These are phyloP conservation scores for Rhizopogon vesiculosus DNA, from an alignment of 768 basidiomycete species.

Conservation along the genomic window DNA sequence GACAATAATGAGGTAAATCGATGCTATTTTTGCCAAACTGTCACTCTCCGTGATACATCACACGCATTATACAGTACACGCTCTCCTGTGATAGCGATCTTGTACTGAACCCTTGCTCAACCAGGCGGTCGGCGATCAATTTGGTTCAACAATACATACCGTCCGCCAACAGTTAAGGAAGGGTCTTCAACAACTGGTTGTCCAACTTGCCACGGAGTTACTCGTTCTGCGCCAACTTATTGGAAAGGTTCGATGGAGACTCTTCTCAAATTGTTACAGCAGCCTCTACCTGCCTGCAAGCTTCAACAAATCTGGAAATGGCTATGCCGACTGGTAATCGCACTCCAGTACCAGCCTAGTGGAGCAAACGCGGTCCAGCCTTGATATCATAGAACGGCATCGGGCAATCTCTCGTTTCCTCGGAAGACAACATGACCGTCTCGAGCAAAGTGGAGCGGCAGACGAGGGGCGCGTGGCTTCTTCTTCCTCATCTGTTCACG, in stretches of 20 bases:
- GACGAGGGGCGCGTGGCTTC: constrained; percentile 28
- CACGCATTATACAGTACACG: too few relatives aligned
- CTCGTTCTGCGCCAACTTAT: constrained; percentile 28
- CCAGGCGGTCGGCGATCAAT: constrained; percentile 31
- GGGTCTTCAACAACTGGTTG: constrained; percentile 41
- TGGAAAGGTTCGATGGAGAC: too few relatives aligned
- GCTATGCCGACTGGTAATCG: too few relatives aligned
- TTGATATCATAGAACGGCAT: background rate
- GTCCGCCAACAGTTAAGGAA: constrained; percentile 35
- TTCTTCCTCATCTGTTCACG: constrained; percentile 8
- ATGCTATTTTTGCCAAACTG: too few relatives aligned
- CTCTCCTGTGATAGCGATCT: constrained; percentile 33
- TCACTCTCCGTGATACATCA: too few relatives aligned
- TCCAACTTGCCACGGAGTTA: constrained; percentile 26
- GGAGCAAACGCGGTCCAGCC: background rate
- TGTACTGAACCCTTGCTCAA: constrained; percentile 38
- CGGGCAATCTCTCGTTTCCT: constrained; percentile 47
- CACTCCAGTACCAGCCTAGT: background rate
- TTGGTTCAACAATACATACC: constrained; percentile 35
- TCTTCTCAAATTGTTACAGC: too few relatives aligned
- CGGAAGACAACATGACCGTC: constrained; percentile 66
- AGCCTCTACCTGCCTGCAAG: too few relatives aligned
- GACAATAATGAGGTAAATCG: too few relatives aligned
- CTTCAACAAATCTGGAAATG: too few relatives aligned
- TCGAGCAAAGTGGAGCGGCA: constrained; percentile 58